phyloP scores from a whole-genome alignment of 2,329 filamentous ascomycete species.

The Aaosphaeria arxii region DNA sequence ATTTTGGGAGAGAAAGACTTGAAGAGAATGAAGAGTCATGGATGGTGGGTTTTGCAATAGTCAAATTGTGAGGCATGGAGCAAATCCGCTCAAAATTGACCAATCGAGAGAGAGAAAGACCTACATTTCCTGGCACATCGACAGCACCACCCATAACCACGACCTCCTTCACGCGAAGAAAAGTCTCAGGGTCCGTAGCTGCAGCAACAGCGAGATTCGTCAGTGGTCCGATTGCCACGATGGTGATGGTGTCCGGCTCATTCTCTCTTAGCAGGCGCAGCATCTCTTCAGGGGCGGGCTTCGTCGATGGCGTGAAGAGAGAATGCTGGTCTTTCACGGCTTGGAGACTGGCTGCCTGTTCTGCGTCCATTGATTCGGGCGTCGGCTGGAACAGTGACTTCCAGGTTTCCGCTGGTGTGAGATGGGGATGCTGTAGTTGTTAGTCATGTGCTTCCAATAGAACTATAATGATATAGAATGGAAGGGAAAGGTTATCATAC shows the following conservation, averaged over 20 bases:
- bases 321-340: constrained; percentile 39
- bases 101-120: constrained; percentile 4
- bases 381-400: constrained; percentile 42
- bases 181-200: constrained; percentile 82
- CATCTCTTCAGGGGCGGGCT: constrained; percentile 79
- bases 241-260: constrained; percentile 79
- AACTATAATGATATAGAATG: not conserved
- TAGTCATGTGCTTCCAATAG: not conserved
- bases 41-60: no score
- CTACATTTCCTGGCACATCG: constrained; percentile 70
- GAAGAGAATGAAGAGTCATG: no score
- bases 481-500: constrained; percentile 20
- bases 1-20: no score
- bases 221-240: constrained; percentile 84
- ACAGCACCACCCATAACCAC: constrained; percentile 94
- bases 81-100: not conserved
- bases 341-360: constrained; percentile 33
- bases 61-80: not conserved
- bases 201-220: constrained; percentile 93
- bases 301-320: constrained; percentile 72
- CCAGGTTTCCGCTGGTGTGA: constrained; percentile 48
- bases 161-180: constrained; percentile 84
- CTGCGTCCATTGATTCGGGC: constrained; percentile 25
- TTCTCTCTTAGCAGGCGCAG: constrained; percentile 81
- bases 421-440: constrained; percentile 43